phyloP scores from a whole-genome alignment of 1,284 basidiomycete genomes.

The Cryptococcus jaspeensis region DNA sequence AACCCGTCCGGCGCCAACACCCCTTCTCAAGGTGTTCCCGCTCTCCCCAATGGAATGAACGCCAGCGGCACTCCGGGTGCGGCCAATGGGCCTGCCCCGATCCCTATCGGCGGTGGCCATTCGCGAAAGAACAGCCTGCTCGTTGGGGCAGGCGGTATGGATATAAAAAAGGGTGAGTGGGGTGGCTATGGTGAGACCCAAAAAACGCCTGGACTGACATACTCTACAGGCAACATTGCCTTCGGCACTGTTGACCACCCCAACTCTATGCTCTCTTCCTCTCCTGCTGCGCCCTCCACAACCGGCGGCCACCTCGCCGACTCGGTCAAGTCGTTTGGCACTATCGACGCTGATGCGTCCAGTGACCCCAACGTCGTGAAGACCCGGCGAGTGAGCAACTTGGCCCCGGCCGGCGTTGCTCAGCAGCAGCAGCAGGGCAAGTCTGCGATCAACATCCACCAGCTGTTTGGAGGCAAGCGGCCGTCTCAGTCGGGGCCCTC shows the following conservation, averaged over 20 bases:
- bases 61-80: conserved; percentile 17
- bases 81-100: conserved; percentile 17
- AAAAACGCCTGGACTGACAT: too few relatives aligned
- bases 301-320: conserved; percentile 49
- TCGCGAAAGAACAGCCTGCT: conserved; percentile 44
- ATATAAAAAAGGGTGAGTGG: conserved; percentile 40
- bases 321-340: conserved; percentile 72
- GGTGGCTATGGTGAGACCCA: background rate
- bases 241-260: conserved; percentile 78
- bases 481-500: conserved; percentile 11
- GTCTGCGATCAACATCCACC: conserved; percentile 36
- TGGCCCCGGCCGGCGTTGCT: conserved; percentile 53
- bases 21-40: conserved; percentile 7
- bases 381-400: conserved; percentile 36
- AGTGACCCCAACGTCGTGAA: conserved; percentile 34
- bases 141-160: conserved; percentile 41
- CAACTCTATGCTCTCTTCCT: conserved; percentile 49
- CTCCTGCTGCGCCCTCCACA: conserved; percentile 51
- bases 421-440: conserved; percentile 27
- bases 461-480: conserved; percentile 43
- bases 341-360: conserved; percentile 56
- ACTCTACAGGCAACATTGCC: conserved; percentile 49
- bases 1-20: conserved; percentile 16
- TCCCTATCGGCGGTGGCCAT: conserved; percentile 31
- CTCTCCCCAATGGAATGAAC: conserved; percentile 30